Conservation (phyloP, 2,329 filamentous ascomycete species). For the Monosporascus sp. region DNA sequence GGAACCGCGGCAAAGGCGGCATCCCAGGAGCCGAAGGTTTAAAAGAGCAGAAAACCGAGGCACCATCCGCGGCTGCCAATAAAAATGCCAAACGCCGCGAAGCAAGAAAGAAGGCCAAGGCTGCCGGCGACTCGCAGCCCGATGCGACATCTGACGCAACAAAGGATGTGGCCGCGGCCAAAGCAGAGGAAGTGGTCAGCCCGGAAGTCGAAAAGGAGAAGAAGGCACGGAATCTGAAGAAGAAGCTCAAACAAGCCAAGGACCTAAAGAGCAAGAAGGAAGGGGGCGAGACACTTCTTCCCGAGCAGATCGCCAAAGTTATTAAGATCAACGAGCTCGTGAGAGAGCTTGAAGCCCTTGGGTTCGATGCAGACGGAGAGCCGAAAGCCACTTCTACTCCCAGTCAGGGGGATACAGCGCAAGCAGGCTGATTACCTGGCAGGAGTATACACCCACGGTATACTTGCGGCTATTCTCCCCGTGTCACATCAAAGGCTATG, state of each 20-base stretch:
- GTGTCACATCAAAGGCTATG: not conserved
- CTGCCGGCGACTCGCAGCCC: conserved; percentile 54
- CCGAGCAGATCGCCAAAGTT: conserved; percentile 95
- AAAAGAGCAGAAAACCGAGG: conserved; percentile 41
- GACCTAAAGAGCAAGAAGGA: conserved; percentile 91
- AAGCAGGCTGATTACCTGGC: conserved; percentile 9
- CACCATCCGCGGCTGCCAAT: conserved; percentile 52
- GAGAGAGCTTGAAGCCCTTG: conserved; percentile 77
- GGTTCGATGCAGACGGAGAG: conserved; percentile 76
- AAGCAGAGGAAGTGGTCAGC: conserved; percentile 46
- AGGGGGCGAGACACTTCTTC: conserved; percentile 73
- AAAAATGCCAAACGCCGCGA: conserved; percentile 81
- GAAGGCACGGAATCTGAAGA: conserved; percentile 84
- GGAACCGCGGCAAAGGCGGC: conserved; percentile 64
- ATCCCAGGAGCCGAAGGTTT: conserved; percentile 69
- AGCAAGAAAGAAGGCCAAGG: conserved; percentile 50
- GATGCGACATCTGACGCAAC: conserved; percentile 45
- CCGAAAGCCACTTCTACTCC: conserved; percentile 26
- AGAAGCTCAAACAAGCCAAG: conserved; percentile 90
- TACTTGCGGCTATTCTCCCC: not conserved
- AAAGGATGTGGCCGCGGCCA: conserved; percentile 21
- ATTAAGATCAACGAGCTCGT: conserved; percentile 95
- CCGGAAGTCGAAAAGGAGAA: conserved; percentile 80
- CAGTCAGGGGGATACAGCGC: conserved; percentile 4
- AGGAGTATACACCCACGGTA: not conserved